Evolutionary conservation across 1,139 yeast species (phyloP).

Genomic region (Pneumocystis murina): DNA sequence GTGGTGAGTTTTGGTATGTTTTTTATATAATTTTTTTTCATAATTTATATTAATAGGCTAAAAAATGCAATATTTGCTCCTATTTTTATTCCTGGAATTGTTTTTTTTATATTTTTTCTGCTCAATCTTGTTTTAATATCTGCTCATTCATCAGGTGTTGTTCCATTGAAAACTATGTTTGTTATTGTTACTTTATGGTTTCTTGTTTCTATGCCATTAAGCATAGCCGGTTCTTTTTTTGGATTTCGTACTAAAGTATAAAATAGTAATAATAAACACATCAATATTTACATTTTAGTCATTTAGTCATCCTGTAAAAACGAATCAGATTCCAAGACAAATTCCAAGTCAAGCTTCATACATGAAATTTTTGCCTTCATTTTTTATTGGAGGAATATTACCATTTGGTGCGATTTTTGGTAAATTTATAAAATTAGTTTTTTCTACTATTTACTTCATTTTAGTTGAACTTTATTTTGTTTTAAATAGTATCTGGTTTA

Average conservation of each 20-base stretch:
- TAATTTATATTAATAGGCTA: neutral
- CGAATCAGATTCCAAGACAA: constrained; percentile 84
- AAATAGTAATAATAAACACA: neutral
- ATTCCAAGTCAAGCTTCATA: constrained; percentile 86
- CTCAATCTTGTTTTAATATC: constrained; percentile 70
- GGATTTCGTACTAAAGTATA: constrained; percentile 41
- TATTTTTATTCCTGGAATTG: constrained; percentile 60
- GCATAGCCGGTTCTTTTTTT: constrained; percentile 62
- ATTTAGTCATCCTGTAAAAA: constrained; percentile 1
- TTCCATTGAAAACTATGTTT: constrained; percentile 79
- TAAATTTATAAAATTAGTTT: neutral
- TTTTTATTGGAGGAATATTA: constrained; percentile 72
- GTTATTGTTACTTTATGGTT: constrained; percentile 79
- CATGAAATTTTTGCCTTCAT: constrained; percentile 48
- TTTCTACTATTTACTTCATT: constrained; percentile 53
- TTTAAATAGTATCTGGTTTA: constrained; percentile 84
- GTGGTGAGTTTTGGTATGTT: constrained; percentile 82
- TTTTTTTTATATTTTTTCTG: constrained; percentile 48
- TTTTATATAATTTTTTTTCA: neutral
- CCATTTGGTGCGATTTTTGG: constrained; percentile 40
- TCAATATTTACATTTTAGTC: constrained; percentile 16
- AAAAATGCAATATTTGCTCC: constrained; percentile 69
- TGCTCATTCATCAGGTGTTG: constrained; percentile 82
- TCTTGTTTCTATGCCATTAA: constrained; percentile 66
- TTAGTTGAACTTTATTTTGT: constrained; percentile 75